Percentiles rank a stretch among this genome's conserved stretches.
phyloP scores from a whole-genome alignment of 768 basidiomycete genomes.

The Antrodiella citrinella region DNA sequence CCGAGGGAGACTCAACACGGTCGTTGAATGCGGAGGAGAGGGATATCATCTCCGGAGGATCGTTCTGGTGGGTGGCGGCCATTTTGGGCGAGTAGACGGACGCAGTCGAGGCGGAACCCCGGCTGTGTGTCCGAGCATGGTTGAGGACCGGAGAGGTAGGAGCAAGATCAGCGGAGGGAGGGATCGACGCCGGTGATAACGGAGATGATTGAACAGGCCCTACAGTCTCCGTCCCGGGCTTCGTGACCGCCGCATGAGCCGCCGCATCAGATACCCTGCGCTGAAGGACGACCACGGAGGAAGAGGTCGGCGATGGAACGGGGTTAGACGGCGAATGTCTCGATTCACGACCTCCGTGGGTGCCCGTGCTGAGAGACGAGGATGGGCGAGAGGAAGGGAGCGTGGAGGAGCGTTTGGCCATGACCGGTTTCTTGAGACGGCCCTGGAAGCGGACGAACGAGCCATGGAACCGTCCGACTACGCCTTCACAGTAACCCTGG shows the following conservation, averaged over 20 bases:
- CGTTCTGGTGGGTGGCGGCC: background rate
- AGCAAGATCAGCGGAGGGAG: background rate
- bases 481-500: conserved; percentile 83
- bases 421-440: conserved; percentile 73
- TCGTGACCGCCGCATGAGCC: background rate
- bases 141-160: background rate
- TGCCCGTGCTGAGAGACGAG: conserved; percentile 19
- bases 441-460: conserved; percentile 59
- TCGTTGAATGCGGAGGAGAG: conserved; percentile 6
- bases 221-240: background rate
- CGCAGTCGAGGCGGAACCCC: background rate
- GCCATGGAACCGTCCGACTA: conserved; percentile 68
- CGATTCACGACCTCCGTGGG: conserved; percentile 11
- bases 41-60: background rate
- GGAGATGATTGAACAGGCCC: background rate
- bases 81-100: background rate
- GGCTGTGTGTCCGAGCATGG: background rate
- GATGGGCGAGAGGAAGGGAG: conserved; percentile 17
- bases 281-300: background rate
- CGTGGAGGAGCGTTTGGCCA: conserved; percentile 52
- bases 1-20: conserved; percentile 8
- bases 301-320: conserved; percentile 5
- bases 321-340: conserved; percentile 7
- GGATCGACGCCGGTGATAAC: background rate
- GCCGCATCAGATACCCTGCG: background rate